Conservation (phyloP, 306 rosid genomes). For the Quercus engelmannii region DNA sequence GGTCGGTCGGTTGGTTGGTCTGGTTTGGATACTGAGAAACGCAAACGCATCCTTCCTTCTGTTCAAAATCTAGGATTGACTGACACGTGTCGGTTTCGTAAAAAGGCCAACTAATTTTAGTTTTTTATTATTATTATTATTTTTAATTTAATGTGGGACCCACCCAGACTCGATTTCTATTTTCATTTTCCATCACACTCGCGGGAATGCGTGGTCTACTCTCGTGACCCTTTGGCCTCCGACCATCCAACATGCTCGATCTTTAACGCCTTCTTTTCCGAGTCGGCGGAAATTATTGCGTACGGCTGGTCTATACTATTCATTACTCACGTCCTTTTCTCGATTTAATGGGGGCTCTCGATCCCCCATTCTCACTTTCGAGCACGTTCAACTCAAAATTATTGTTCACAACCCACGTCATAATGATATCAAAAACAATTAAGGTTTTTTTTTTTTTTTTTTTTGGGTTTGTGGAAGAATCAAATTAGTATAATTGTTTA, state of each 20-base stretch:
- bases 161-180: not conserved
- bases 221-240: conserved; percentile 28
- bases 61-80: not conserved
- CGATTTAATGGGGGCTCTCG: not conserved
- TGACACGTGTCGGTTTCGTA: conserved; percentile 7
- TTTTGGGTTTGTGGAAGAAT: too few relatives aligned
- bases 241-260: conserved; percentile 37
- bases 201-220: not conserved
- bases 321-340: not conserved
- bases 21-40: conserved; percentile 33
- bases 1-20: conserved; percentile 20
- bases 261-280: conserved; percentile 10
- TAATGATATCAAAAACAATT: too few relatives aligned
- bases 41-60: not conserved
- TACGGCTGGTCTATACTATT: not conserved
- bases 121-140: too few relatives aligned
- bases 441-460: too few relatives aligned
- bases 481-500: too few relatives aligned
- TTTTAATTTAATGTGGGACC: not conserved
- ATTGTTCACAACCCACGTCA: too few relatives aligned
- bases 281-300: conserved; percentile 7
- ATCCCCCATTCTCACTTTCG: not conserved
- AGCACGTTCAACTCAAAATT: not conserved
- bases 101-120: too few relatives aligned
- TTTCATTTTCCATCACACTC: too few relatives aligned